phyloP scores from a whole-genome alignment of 805 yeast species.

The Sugiyamaella valdiviana region DNA sequence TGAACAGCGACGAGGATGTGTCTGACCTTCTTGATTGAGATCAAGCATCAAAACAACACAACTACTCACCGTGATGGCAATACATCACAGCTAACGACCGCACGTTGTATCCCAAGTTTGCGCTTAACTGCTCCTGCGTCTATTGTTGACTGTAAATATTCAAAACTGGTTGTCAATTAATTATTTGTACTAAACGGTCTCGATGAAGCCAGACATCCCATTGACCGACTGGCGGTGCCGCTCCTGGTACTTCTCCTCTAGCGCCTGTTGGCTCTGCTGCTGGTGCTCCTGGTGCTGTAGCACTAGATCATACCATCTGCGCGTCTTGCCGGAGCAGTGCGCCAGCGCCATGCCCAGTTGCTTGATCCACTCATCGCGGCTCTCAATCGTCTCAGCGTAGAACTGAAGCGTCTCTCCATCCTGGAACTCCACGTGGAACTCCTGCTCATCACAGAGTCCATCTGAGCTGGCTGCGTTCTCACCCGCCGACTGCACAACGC shows the following conservation, averaged over 20 bases:
- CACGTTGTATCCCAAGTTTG: too few species aligned
- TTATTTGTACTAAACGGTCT: conserved; percentile 17
- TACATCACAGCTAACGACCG: not conserved
- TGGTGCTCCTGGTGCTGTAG: conserved; percentile 11
- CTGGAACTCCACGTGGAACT: conserved; percentile 65
- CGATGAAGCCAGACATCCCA: conserved; percentile 12
- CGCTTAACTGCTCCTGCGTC: not conserved
- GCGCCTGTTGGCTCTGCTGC: conserved; percentile 4
- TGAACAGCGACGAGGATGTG: conserved; percentile 32
- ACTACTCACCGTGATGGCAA: not conserved
- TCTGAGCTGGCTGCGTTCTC: conserved; percentile 27
- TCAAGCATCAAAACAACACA: not conserved
- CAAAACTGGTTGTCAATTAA: too few species aligned
- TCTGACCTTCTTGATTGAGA: conserved; percentile 23
- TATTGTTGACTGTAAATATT: not conserved
- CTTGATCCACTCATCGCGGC: conserved; percentile 59
- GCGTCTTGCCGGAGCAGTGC: conserved; percentile 14
- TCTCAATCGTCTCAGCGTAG: conserved; percentile 67
- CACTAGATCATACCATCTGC: conserved; percentile 17
- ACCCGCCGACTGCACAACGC: conserved; percentile 30
- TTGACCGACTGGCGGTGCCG: conserved; percentile 6
- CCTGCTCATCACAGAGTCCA: conserved; percentile 70
- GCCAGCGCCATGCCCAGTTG: conserved; percentile 49
- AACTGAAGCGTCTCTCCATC: conserved; percentile 76
- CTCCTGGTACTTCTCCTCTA: conserved; percentile 9